Conservation (phyloP, 495 filamentous ascomycete genomes). For the Chaetomium tenue region DNA sequence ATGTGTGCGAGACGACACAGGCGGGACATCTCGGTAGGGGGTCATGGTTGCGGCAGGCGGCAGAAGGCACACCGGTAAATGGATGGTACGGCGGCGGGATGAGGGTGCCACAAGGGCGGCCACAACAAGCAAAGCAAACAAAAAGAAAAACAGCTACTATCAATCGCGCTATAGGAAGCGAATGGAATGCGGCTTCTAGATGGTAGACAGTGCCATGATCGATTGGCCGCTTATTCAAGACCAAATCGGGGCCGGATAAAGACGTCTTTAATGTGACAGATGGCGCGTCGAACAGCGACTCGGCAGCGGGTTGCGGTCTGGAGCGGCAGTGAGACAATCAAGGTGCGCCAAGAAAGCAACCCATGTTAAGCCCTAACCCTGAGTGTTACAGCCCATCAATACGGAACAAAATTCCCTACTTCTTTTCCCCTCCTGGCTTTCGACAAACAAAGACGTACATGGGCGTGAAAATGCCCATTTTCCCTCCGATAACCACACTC, state of each 20-base stretch:
- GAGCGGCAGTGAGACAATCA: slow-evolving; percentile 13
- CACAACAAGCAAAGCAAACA: slow-evolving; percentile 14
- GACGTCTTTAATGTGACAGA: background rate
- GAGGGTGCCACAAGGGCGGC: slow-evolving; percentile 9
- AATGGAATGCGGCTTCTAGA: slow-evolving; percentile 15
- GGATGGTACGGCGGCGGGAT: background rate
- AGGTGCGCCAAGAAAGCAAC: slow-evolving; percentile 3
- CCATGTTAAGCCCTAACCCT: slow-evolving; percentile 1
- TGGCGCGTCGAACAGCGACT: too few relatives aligned
- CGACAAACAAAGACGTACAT: slow-evolving; percentile 26
- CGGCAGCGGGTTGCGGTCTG: background rate
- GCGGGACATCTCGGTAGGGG: slow-evolving; percentile 17
- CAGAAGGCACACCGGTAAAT: background rate
- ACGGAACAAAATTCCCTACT: background rate
- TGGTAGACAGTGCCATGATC: slow-evolving; percentile 12
- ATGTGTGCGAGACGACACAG: slow-evolving; percentile 1
- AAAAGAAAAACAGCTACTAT: background rate
- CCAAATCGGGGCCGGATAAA: slow-evolving; percentile 20
- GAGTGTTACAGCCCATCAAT: too few relatives aligned
- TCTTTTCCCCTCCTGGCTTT: slow-evolving; percentile 16
- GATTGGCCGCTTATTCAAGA: slow-evolving; percentile 26
- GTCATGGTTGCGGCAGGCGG: slow-evolving; percentile 5
- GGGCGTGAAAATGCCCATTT: slow-evolving; percentile 26
- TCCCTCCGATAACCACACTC: slow-evolving; percentile 18
- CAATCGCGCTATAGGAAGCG: slow-evolving; percentile 8